These are phyloP conservation scores for Trametes elegans DNA, from an alignment of 768 basidiomycete genomes.

Conservation along the genomic window DNA sequence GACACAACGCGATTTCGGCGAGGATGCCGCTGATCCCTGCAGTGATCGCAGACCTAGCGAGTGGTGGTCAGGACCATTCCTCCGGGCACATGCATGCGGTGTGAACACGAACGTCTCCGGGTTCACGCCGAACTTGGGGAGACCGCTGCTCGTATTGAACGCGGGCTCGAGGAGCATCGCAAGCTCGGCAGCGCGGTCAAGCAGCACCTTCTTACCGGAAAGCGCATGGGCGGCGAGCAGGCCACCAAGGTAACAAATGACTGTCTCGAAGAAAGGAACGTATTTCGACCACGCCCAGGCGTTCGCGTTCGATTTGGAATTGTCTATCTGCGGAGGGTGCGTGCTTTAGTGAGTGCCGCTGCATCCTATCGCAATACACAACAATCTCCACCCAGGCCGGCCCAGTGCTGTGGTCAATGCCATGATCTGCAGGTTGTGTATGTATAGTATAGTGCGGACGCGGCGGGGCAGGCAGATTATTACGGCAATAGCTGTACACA, in stretches of 20 bases:
- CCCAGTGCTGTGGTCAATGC: too few relatives aligned
- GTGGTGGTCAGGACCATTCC: background rate
- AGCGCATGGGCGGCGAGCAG: constrained; percentile 81
- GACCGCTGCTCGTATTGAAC: constrained; percentile 65
- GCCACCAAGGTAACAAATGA: constrained; percentile 89
- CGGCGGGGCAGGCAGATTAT: too few relatives aligned
- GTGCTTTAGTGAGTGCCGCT: too few relatives aligned
- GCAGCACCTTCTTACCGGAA: constrained; percentile 54
- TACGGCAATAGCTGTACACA: too few relatives aligned
- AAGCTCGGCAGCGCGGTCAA: constrained; percentile 71
- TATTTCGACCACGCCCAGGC: constrained; percentile 14
- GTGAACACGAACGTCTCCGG: constrained; percentile 47
- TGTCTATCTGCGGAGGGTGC: background rate
- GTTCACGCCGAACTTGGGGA: constrained; percentile 70
- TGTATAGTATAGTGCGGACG: too few relatives aligned
- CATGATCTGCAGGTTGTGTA: too few relatives aligned
- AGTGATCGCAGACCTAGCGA: constrained; percentile 35
- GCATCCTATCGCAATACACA: too few relatives aligned
- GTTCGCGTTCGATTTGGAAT: background rate
- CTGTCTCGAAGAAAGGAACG: constrained; percentile 76
- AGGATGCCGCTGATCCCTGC: constrained; percentile 45
- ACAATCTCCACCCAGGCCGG: too few relatives aligned
- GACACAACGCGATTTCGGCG: constrained; percentile 82
- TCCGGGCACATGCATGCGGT: too few relatives aligned
- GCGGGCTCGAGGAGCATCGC: constrained; percentile 64